phyloP scores from a whole-genome alignment of 2,329 filamentous ascomycete species.

The Colletotrichum higginsianum region DNA sequence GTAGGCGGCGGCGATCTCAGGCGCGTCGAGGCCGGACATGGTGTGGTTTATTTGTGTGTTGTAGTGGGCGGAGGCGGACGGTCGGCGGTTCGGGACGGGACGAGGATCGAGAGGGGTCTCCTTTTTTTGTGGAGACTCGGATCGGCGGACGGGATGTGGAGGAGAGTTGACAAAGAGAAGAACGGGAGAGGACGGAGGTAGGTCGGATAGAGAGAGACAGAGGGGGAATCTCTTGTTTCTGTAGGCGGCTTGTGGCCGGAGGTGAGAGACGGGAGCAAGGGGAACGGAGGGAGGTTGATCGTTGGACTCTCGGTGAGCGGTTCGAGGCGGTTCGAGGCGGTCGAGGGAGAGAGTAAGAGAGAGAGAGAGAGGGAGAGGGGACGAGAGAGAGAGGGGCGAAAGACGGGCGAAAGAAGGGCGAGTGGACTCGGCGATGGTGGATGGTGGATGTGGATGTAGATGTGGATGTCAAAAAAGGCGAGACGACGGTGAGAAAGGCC shows the following conservation, averaged over 20 bases:
- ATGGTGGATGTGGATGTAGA: no score
- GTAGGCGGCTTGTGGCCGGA: not conserved
- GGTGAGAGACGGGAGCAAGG: not conserved
- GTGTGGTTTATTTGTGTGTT: not conserved
- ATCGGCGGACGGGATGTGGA: not conserved
- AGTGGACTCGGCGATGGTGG: slow-evolving; percentile 36
- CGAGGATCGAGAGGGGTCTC: not conserved
- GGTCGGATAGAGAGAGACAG: not conserved
- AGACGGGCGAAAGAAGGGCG: not conserved
- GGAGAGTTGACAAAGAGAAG: not conserved
- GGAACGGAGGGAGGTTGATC: slow-evolving; percentile 11
- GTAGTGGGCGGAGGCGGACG: slow-evolving; percentile 1
- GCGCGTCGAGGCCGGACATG: slow-evolving; percentile 71
- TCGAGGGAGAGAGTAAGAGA: no score
- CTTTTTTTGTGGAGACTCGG: slow-evolving; percentile 1
- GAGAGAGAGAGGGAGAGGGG: no score
- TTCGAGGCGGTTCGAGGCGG: not conserved
- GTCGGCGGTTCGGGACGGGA: slow-evolving; percentile 16
- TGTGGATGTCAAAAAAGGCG: slow-evolving; percentile 7
- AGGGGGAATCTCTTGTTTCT: slow-evolving; percentile 8
- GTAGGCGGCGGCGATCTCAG: slow-evolving; percentile 76
- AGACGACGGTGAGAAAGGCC: slow-evolving; percentile 38
- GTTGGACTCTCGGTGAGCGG: slow-evolving; percentile 28
- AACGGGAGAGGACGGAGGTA: not conserved
- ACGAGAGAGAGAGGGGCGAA: no score